Base-by-base conservation (phyloP, 345 rosid species). In the Mangifera indica region DNA sequence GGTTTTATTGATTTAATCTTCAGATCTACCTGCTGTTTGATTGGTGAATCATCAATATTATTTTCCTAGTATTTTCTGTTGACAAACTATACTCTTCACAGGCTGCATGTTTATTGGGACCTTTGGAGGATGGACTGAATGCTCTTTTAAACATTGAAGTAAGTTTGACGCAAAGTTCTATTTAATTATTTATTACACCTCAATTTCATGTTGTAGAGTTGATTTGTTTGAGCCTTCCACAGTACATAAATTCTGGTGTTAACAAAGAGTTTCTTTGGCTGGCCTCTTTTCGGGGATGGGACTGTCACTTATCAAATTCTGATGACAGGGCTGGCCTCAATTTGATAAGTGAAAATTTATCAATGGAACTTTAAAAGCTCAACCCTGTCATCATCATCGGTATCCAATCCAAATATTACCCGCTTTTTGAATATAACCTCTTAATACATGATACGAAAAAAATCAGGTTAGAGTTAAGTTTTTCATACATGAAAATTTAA, bases 141-240 rank as follows among this genome's bases (percentile, higher is more conserved):
- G 93, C 99, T 70, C 96, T 96, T 71, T 81, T 96, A 80, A 91
- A 88, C 77, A 86, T 93, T 75, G 99, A 96, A 85, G 99, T 93
- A 81, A 81, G 96, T 89, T 81, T 71, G 37, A 40, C 76, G 61
- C 49, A n/a, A 46, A 65, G 26, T 58, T 25, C 55, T 18, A 3
- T 18, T 37, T 37, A 15, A 51, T 64, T 55, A 44, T 54, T 58
- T 55, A 13, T 58, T 29, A 32, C 75, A 58, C 60, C 52, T 71
- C 46, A 46, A 49, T 71, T 26, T 15, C 45, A 24, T 42, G 10
- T 46, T 46, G 20, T 57, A 40, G 37, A 7, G 60, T 49, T 46
- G 40, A 40, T 60, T 71, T 21, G 34, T 60, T 56, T 29, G 49
- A 34, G 67, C 49, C 67, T 56, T 10, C 55, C 7, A 4, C 10